phyloP scores from a whole-genome alignment of 768 basidiomycete species.

The Amanita muscaria region DNA sequence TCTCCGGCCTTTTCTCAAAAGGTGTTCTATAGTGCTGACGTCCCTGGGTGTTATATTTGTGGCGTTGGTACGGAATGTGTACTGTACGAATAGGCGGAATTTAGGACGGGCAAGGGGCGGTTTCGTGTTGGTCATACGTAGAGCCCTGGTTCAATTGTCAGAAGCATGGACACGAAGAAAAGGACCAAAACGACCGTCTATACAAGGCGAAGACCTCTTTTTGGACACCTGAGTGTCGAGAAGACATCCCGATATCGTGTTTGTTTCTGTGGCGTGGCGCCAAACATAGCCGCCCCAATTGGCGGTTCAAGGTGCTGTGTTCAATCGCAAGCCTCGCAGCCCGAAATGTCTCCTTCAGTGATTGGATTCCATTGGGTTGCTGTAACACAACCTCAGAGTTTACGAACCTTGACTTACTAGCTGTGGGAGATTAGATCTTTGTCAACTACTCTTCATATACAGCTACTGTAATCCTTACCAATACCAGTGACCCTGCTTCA shows the following conservation, averaged over 20 bases:
- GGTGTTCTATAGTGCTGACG: slow-evolving; percentile 63
- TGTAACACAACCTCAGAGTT: too few species aligned
- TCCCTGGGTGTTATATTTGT: slow-evolving; percentile 53
- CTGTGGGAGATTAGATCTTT: too few species aligned
- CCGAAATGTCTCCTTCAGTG: too few species aligned
- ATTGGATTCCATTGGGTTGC: too few species aligned
- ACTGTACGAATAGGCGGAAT: slow-evolving; percentile 61
- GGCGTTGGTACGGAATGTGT: slow-evolving; percentile 61
- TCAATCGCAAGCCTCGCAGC: too few species aligned
- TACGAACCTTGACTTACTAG: too few species aligned
- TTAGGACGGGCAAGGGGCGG: slow-evolving; percentile 49
- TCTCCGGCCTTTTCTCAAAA: slow-evolving; percentile 57
- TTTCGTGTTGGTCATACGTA: slow-evolving; percentile 68
- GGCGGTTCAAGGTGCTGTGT: too few species aligned
- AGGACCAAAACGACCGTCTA: slow-evolving; percentile 25
- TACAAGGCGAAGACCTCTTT: slow-evolving; percentile 44
- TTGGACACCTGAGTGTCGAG: slow-evolving; percentile 35
- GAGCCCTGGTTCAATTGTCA: slow-evolving; percentile 40
- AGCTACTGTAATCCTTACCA: too few species aligned
- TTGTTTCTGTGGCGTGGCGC: neutral
- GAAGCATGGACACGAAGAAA: neutral
- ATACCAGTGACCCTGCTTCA: too few species aligned
- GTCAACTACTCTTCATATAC: too few species aligned
- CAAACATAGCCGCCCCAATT: neutral
- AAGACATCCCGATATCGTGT: slow-evolving; percentile 13